Base-by-base conservation (phyloP, 2,329 filamentous ascomycete genomes). In the Aspergillus japonicus region DNA sequence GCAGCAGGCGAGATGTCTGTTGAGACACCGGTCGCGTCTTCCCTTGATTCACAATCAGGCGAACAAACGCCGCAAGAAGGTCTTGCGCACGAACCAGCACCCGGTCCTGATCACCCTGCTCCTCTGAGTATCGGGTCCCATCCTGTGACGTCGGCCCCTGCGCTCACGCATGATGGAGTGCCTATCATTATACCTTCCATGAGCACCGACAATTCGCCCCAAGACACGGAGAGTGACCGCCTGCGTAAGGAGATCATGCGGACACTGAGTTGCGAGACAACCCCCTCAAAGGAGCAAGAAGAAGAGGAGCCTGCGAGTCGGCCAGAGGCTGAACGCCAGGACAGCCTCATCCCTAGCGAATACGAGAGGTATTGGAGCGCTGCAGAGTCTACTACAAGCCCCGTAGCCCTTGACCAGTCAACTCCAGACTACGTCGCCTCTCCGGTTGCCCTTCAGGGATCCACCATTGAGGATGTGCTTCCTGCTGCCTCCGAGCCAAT, bases 221-320 rank as follows among this genome's bases (percentile, higher is more conserved):
- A 73, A 42, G 74, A 78, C 52, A 69, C 74, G 33, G 77, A 80
- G 58, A 78, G 74, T 64, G 79, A 81, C 58, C 74, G 77, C 35
- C 62, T 81, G 47, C 70, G 78, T 48, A 74, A 77, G 58, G 79
- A 81, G 59, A 81, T 81, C n/a, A 79, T 81, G n/a, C 75, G 74
- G 50, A 80, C 78, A 4, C 65, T 81, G 53, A 81, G 75, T 47
- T 75, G 77, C 31, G 73, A 75, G 51, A 71, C 71, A 56, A 68
- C 67, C 2, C 66, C 73, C n/a, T 69, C 68, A 12, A 65, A 72
- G 4, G 66, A 71, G 26, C 69, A 64, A 3, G 71, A 73, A 24
- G 50, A 61, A 2, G 50, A 50, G 26, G 66, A 44, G 16, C 16
- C 39, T 5, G 39, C 16, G n/a, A 19, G 59, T 31, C 55, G 66